Conservation (phyloP, 1,139 yeast genomes). For the Saccharomyces hybrid region DNA sequence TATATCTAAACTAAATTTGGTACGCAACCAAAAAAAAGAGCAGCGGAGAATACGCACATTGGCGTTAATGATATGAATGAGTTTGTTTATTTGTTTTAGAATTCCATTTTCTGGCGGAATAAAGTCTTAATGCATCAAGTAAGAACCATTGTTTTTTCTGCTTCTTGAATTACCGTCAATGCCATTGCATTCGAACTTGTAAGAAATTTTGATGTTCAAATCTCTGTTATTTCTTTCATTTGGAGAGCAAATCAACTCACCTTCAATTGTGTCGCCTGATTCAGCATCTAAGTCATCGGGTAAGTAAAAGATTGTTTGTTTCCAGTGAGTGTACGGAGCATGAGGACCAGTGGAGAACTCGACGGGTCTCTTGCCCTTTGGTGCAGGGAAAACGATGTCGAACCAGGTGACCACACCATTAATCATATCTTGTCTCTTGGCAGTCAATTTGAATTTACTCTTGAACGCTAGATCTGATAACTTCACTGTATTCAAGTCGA, state of each 20-base stretch:
- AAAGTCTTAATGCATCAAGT: conserved; percentile 27
- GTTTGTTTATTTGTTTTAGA: neutral
- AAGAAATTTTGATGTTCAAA: conserved; percentile 55
- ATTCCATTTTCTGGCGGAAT: neutral
- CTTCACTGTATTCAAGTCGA: conserved; percentile 84
- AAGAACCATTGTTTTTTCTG: conserved; percentile 31
- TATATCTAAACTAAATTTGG: neutral
- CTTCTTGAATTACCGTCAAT: conserved; percentile 46
- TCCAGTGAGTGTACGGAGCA: conserved; percentile 87
- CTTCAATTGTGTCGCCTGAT: conserved; percentile 67
- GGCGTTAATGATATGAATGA: neutral
- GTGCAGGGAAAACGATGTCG: conserved; percentile 76
- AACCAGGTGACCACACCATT: conserved; percentile 95
- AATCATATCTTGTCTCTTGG: conserved; percentile 70
- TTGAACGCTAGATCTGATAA: conserved; percentile 76
- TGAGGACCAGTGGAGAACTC: conserved; percentile 77
- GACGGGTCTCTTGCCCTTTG: conserved; percentile 47
- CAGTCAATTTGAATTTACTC: conserved; percentile 57
- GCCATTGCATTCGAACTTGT: conserved; percentile 50
- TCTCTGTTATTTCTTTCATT: conserved; percentile 77
- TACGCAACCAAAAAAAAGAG: neutral
- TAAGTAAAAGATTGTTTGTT: conserved; percentile 91
- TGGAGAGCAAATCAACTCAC: conserved; percentile 70
- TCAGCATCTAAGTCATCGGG: conserved; percentile 73
- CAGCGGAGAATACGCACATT: neutral